phyloP scores from a whole-genome alignment of 2,329 filamentous ascomycete species.

The Colletotrichum cuscutae region DNA sequence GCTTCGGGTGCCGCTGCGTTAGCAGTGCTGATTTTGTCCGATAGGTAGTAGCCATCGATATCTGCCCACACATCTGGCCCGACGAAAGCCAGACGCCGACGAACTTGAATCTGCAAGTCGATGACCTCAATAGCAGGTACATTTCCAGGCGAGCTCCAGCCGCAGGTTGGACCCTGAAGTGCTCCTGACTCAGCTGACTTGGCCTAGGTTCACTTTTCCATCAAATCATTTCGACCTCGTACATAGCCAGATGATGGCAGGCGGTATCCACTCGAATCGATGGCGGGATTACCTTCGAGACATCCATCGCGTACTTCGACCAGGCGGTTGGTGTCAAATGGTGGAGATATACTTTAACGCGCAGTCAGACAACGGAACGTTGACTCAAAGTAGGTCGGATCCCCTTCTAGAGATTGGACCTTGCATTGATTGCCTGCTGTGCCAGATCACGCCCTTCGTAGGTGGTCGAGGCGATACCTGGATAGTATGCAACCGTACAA shows the following conservation, averaged over 20 bases:
- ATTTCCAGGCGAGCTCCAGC: neutral
- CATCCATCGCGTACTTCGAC: constrained; percentile 76
- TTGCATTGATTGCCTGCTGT: constrained; percentile 26
- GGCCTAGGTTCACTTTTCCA: constrained; percentile 70
- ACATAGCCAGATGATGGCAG: constrained; percentile 78
- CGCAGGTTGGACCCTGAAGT: constrained; percentile 48
- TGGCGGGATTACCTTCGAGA: constrained; percentile 84
- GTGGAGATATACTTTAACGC: constrained; percentile 88
- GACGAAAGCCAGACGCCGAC: constrained; percentile 65
- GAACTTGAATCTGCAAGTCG: constrained; percentile 78
- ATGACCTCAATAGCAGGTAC: constrained; percentile 75
- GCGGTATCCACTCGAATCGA: constrained; percentile 76
- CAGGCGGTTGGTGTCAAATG: constrained; percentile 88
- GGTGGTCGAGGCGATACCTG: constrained; percentile 75
- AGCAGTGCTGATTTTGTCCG: constrained; percentile 25
- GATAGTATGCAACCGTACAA: constrained; percentile 71
- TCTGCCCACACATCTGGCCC: constrained; percentile 76
- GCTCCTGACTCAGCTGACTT: constrained; percentile 7
- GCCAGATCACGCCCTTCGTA: constrained; percentile 70
- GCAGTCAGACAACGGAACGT: constrained; percentile 85
- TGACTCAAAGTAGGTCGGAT: constrained; percentile 66
- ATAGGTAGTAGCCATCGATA: constrained; percentile 79
- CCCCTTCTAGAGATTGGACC: neutral
- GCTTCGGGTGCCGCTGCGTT: neutral
- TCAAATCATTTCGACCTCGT: constrained; percentile 83